phyloP scores from a whole-genome alignment of 495 filamentous ascomycete genomes.

The Tuber calosporum region DNA sequence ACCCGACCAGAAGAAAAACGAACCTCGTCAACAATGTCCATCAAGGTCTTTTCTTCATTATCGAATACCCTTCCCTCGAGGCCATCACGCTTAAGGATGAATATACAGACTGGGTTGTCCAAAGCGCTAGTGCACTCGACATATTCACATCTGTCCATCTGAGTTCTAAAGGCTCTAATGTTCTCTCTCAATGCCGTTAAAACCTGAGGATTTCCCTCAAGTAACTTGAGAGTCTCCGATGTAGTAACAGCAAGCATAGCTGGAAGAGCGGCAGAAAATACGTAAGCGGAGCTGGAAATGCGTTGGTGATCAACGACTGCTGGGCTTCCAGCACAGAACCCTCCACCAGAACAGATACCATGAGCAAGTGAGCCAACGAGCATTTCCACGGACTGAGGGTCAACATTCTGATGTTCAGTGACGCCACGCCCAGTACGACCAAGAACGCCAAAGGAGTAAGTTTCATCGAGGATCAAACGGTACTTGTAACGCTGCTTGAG shows the following conservation, averaged over 20 bases:
- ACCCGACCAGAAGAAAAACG: slow-evolving; percentile 22
- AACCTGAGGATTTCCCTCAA: slow-evolving; percentile 76
- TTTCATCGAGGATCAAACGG: slow-evolving; percentile 93
- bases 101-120: slow-evolving; percentile 79
- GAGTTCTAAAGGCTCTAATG: slow-evolving; percentile 69
- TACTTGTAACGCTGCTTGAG: slow-evolving; percentile 93
- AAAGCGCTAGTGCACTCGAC: slow-evolving; percentile 69
- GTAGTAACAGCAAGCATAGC: slow-evolving; percentile 92
- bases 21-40: slow-evolving; percentile 93
- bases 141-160: slow-evolving; percentile 92
- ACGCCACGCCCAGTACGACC: slow-evolving; percentile 83
- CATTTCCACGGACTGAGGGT: slow-evolving; percentile 85
- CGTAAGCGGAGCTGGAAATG: slow-evolving; percentile 81
- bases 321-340: slow-evolving; percentile 83
- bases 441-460: slow-evolving; percentile 89
- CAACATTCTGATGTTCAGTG: slow-evolving; percentile 93
- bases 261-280: slow-evolving; percentile 88
- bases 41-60: slow-evolving; percentile 78
- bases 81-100: slow-evolving; percentile 79
- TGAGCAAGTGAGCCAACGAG: slow-evolving; percentile 88
- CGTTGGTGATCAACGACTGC: slow-evolving; percentile 95
- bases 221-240: slow-evolving; percentile 72
- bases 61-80: slow-evolving; percentile 58
- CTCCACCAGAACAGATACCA: slow-evolving; percentile 81
- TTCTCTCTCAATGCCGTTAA: slow-evolving; percentile 70